These are phyloP conservation scores for Fusarium hainanense DNA, from an alignment of 2,329 filamentous ascomycete species.

Conservation along the genomic window DNA sequence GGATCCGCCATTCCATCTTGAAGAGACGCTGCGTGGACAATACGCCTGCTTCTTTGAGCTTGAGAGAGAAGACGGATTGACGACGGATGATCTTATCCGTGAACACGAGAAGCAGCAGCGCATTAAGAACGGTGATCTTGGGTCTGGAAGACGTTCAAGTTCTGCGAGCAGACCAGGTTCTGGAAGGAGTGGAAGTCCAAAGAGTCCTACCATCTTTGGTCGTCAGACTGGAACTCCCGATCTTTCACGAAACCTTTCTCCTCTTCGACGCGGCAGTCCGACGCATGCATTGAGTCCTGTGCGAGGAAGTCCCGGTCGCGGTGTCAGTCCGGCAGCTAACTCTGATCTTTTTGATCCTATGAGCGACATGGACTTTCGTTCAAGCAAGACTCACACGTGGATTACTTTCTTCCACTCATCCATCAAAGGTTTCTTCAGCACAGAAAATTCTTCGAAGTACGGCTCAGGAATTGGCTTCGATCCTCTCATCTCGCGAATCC, in stretches of 20 bases:
- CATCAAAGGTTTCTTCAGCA: constrained; percentile 54
- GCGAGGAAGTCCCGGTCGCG: constrained; percentile 29
- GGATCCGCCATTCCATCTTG: constrained; percentile 54
- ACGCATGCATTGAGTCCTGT: constrained; percentile 25
- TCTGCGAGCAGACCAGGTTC: constrained; percentile 40
- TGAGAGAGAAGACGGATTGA: constrained; percentile 57
- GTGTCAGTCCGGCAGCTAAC: constrained; percentile 45
- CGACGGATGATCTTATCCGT: constrained; percentile 55
- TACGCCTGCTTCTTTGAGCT: constrained; percentile 61
- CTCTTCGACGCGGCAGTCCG: constrained; percentile 23
- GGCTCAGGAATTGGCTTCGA: constrained; percentile 50
- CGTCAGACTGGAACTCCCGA: constrained; percentile 26
- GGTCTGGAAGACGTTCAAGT: constrained; percentile 35
- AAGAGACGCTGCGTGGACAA: constrained; percentile 57
- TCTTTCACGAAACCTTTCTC: constrained; percentile 38
- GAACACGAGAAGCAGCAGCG: constrained; percentile 51
- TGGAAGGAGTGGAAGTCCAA: constrained; percentile 32
- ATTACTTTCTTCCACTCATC: constrained; percentile 57
- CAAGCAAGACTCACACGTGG: constrained; percentile 54
- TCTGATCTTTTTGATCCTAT: constrained; percentile 49
- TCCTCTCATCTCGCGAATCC: constrained; percentile 49
- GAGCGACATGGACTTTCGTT: constrained; percentile 55
- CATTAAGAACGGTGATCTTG: constrained; percentile 24
- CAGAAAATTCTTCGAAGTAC: constrained; percentile 44
- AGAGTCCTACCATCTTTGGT: constrained; percentile 24